Conservation (phyloP, 306 rosid species). For the Styphnolobium japonicum region DNA sequence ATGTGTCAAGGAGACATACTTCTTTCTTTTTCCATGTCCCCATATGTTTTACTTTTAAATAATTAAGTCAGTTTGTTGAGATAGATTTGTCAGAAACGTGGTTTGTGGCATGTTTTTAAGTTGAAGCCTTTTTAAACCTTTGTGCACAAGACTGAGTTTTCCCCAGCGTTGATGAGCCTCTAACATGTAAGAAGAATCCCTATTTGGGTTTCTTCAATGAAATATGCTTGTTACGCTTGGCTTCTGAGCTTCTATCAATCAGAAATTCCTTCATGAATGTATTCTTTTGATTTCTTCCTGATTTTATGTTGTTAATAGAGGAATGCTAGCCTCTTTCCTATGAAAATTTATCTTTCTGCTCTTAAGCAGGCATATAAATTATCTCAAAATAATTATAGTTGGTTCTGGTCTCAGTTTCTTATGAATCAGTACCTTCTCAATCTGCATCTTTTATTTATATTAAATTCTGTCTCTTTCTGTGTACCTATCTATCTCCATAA, state of each 20-base stretch:
- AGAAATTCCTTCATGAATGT: neutral
- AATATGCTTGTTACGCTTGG: constrained; percentile 55
- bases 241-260: constrained; percentile 50
- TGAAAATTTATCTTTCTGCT: neutral
- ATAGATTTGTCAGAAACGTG: too few relatives aligned
- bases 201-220: constrained; percentile 38
- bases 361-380: neutral
- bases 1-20: neutral
- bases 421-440: too few relatives aligned
- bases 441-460: neutral
- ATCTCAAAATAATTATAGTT: neutral
- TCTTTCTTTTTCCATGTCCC: neutral
- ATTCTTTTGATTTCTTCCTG: neutral
- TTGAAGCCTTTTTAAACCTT: neutral
- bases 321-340: neutral
- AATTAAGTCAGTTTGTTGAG: neutral
- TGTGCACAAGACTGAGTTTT: neutral
- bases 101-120: neutral
- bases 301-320: neutral
- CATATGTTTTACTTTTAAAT: neutral
- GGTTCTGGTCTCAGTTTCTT: neutral
- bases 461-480: neutral
- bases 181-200: constrained; percentile 38
- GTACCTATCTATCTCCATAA: neutral
- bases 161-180: constrained; percentile 37